Evolutionary conservation across 2,329 filamentous ascomycete genomes (phyloP).

Genomic region (Neonectria coccinea): DNA sequence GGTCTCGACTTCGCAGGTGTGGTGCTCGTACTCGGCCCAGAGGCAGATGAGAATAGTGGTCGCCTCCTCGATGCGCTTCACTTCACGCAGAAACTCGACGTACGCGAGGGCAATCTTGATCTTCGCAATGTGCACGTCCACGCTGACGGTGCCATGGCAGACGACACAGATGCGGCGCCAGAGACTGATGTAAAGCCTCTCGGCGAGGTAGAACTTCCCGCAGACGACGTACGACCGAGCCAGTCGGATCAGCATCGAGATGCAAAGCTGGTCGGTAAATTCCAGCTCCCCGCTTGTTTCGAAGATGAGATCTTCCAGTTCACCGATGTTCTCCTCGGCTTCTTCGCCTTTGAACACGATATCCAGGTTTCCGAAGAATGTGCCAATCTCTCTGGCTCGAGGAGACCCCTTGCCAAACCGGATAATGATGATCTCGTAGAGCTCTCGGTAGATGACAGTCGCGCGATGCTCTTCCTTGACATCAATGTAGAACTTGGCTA

Average conservation of each 20-base stretch:
- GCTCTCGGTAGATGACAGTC: conserved; percentile 49
- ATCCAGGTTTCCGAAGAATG: conserved; percentile 50
- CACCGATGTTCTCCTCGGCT: conserved; percentile 41
- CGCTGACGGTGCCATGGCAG: conserved; percentile 45
- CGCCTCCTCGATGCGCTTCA: conserved; percentile 51
- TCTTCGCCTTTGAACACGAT: conserved; percentile 48
- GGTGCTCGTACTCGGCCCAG: conserved; percentile 56
- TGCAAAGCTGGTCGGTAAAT: conserved; percentile 47
- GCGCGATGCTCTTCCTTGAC: conserved; percentile 52
- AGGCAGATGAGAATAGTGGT: conserved; percentile 54
- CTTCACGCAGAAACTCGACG: conserved; percentile 48
- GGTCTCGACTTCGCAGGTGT: conserved; percentile 47
- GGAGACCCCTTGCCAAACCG: conserved; percentile 50
- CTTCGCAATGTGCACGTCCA: conserved; percentile 52
- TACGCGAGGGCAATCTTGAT: conserved; percentile 55
- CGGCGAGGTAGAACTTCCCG: conserved; percentile 49
- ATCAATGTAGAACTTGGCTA: conserved; percentile 52
- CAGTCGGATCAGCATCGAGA: conserved; percentile 51
- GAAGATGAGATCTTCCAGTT: conserved; percentile 51
- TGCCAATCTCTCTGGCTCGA: conserved; percentile 45
- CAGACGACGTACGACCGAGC: conserved; percentile 51
- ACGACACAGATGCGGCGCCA: conserved; percentile 54
- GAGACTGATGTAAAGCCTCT: conserved; percentile 54
- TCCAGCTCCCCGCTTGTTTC: conserved; percentile 52
- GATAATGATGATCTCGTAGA: conserved; percentile 50